Evolutionary conservation across 2,329 filamentous ascomycete species (phyloP), one percentile per base, ranked within the genome.

Genomic region (Xylariaceae sp.): DNA sequence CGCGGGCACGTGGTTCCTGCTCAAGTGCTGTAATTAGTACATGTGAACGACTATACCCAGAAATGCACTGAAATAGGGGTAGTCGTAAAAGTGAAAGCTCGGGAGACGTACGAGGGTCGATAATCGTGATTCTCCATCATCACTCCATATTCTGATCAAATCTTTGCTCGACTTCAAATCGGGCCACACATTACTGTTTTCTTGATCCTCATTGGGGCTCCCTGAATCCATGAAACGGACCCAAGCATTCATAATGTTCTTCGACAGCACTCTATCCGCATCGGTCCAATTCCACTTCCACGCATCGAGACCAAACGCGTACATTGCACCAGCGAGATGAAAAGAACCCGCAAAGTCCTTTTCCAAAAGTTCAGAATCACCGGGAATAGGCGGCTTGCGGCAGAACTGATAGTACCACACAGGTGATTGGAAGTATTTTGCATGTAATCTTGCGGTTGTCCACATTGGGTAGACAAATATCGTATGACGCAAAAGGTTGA

Each of bases 281-380:
- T 56, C 45, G 19, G 22, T 56, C 54, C 51, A 56, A 22, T 54
- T 48, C 54, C 54, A 56, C 13, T 47, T 14, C 54, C 54, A 54
- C 1, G 16, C 12, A 4, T 54, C 54, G 16, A 56, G 48, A 18
- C 54, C 54, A 43, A 56, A 48, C 1, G 47, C 51, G 13, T 56
- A 56, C 16, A 54, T n/a, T 42, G 48, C 28, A 16, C 54, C 51
- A n/a, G 11, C 51, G 17, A 54, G 48, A 31, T 56, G 54, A 31
- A 54, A 56, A 38, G 51, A 51, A 17, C 54, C 51, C 1, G 54
- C 54, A 31, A 51, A 56, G 1, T 47, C 16, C 38, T 5, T 47
- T 13, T 56, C 54, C 1, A 51, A 31, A 22, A 56, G 47, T 13
- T 46, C 31, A 1, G 54, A 51, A 36, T 34, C 13, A 1, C 42